These are phyloP conservation scores for Cornus suecica DNA, from an alignment of 148 eudicot species.

Conservation along the genomic window DNA sequence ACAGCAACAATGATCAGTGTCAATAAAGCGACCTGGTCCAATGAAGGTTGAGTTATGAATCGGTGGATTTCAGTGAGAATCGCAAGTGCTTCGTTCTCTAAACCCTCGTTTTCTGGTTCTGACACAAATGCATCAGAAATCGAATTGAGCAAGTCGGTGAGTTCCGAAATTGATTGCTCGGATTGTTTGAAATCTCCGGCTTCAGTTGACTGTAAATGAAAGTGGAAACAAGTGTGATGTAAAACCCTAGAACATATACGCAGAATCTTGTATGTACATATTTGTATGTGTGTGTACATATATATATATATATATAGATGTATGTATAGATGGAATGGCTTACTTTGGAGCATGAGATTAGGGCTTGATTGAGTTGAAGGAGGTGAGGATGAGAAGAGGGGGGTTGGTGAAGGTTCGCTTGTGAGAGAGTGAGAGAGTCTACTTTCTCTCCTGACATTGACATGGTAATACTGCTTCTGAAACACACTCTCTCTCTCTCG, in stretches of 20 bases:
- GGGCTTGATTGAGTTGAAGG: slow-evolving; percentile 29
- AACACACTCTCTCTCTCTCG: too few relatives aligned
- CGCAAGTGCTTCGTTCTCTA: slow-evolving; percentile 24
- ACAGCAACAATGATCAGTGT: not conserved
- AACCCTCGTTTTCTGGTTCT: slow-evolving; percentile 29
- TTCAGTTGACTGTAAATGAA: slow-evolving; percentile 33
- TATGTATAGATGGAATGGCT: slow-evolving; percentile 3
- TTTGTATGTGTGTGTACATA: too few relatives aligned
- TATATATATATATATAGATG: not conserved
- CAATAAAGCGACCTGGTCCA: slow-evolving; percentile 52
- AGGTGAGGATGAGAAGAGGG: slow-evolving; percentile 14
- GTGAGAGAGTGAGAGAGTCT: slow-evolving; percentile 4
- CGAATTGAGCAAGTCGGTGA: slow-evolving; percentile 45
- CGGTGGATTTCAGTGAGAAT: slow-evolving; percentile 39
- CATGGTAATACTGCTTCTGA: not conserved
- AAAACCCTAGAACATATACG: not conserved
- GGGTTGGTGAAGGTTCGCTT: not conserved
- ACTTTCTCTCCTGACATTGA: slow-evolving; percentile 13
- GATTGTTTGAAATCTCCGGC: slow-evolving; percentile 35
- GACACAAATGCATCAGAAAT: slow-evolving; percentile 33
- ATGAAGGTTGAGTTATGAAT: slow-evolving; percentile 39
- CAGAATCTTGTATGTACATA: not conserved
- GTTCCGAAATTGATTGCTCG: slow-evolving; percentile 30
- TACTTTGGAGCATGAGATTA: slow-evolving; percentile 41
- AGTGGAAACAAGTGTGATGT: not conserved